Evolutionary conservation across 2,329 filamentous ascomycete species (phyloP), one percentile per base, ranked within the genome.

Genomic region (Acephala macrosclerotiorum): DNA sequence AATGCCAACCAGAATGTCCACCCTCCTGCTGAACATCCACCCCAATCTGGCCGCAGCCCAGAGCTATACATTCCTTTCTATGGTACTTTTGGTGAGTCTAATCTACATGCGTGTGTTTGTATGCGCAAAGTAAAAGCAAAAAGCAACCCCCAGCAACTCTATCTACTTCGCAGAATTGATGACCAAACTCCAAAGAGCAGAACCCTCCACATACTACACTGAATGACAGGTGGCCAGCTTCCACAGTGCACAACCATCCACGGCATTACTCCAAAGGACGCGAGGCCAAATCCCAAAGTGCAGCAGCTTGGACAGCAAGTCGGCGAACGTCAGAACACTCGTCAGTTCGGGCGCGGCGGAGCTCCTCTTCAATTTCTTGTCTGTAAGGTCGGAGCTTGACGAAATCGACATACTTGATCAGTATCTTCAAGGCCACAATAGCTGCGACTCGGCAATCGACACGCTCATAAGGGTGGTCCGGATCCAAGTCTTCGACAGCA

Each of bases 351-450:
- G 29, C 29, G 9, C 9, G 4, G 29, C 4, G 4, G 29, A 33
- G 4, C 29, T 33, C 29, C 29, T 33, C 9, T 9, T 4, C 29
- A 33, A 33, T 33, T 33, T 33, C 4, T 33, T 33, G 29, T 33
- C 38, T 42, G 38, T 6, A 42, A 42, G 38, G 38, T 42, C 38
- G 18, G 14, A 42, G 38, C 38, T 16, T 16, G 45, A 18, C n/a
- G 25, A 9, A 8, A 9, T 65, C 60, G 3, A 75, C 56, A 55
- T 68, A 53, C 22, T 66, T 67, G 4, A 72, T 65, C 5, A 77
- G 40, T 16, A 66, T 26, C n/a, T 58, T 66, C 4, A 77, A 55
- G 16, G 75, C 72, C n/a, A 75, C 71, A n/a, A 76, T 45, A 12
- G 75, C 75, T 22, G 70, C 67, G 0, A 64, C 63, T 57, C 75